Evolutionary conservation across 2,329 filamentous ascomycete genomes (phyloP).

Genomic region (Dichotomopilus funicola): DNA sequence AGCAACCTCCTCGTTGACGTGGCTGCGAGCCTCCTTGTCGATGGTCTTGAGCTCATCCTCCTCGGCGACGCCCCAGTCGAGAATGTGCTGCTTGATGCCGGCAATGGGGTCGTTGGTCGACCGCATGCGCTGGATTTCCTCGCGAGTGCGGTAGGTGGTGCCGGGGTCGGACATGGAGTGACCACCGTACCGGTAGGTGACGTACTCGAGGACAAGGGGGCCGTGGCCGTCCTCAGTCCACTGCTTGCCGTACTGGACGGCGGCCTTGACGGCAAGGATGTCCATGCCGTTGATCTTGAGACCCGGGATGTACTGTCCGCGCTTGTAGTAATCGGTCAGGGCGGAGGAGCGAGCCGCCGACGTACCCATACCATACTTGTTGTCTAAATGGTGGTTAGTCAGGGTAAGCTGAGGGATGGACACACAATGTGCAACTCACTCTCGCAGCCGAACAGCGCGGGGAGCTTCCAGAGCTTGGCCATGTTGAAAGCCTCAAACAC

Average conservation of each 20-base stretch:
- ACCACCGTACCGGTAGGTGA: conserved; percentile 98
- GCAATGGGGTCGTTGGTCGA: conserved; percentile 98
- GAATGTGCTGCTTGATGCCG: conserved; percentile 93
- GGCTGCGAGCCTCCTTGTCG: conserved; percentile 84
- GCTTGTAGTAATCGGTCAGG: conserved; percentile 99
- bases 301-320: conserved; percentile 98
- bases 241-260: conserved; percentile 88
- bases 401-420: background rate
- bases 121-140: conserved; percentile 99
- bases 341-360: conserved; percentile 89
- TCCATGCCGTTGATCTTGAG: conserved; percentile 99
- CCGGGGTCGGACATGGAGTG: conserved; percentile 99
- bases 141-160: conserved; percentile 97
- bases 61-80: conserved; percentile 85
- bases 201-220: conserved; percentile 94
- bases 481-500: conserved; percentile 99
- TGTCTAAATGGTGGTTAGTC: conserved; percentile 56
- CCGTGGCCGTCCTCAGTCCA: conserved; percentile 79
- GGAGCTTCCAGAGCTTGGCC: conserved; percentile 98
- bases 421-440: conserved; percentile 54
- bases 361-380: conserved; percentile 99
- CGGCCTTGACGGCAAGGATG: conserved; percentile 93
- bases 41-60: conserved; percentile 96
- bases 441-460: conserved; percentile 94
- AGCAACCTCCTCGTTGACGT: conserved; percentile 85